Evolutionary conservation across 1,284 basidiomycete species (phyloP).

Genomic region (Microbotryum intermedium): DNA sequence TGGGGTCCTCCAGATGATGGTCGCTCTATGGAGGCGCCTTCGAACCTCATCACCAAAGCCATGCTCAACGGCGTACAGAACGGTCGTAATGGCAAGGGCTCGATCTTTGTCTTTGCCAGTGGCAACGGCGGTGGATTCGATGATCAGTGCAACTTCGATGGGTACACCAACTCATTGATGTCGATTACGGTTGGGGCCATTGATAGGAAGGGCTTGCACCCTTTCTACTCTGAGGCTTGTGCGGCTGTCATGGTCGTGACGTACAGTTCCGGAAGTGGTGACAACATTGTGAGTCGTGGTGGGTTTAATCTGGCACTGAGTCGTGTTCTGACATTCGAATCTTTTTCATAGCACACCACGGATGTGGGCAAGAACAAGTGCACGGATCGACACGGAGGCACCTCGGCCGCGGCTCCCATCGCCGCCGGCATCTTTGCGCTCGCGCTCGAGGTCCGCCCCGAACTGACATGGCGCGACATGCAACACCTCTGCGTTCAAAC

Average conservation of each 20-base stretch:
- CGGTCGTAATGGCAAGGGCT: slow-evolving; percentile 82
- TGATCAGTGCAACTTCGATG: slow-evolving; percentile 99
- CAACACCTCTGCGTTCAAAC: slow-evolving; percentile 81
- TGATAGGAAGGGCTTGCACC: slow-evolving; percentile 85
- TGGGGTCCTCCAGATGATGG: slow-evolving; percentile 90
- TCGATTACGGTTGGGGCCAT: slow-evolving; percentile 91
- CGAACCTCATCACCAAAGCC: slow-evolving; percentile 85
- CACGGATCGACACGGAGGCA: slow-evolving; percentile 80
- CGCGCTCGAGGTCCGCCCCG: slow-evolving; percentile 74
- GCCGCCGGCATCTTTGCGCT: slow-evolving; percentile 85
- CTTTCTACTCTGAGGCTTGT: slow-evolving; percentile 94
- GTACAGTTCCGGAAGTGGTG: slow-evolving; percentile 90
- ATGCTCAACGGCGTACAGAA: slow-evolving; percentile 90
- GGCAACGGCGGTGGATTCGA: slow-evolving; percentile 87
- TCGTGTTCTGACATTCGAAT: neutral
- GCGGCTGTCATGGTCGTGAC: slow-evolving; percentile 94
- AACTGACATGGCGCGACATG: slow-evolving; percentile 93
- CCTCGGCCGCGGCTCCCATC: slow-evolving; percentile 94
- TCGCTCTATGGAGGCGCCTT: slow-evolving; percentile 87
- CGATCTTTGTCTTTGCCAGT: slow-evolving; percentile 93
- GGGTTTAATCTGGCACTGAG: neutral
- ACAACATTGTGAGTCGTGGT: slow-evolving; percentile 64
- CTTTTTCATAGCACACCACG: slow-evolving; percentile 66
- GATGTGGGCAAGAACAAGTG: slow-evolving; percentile 83
- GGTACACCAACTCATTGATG: slow-evolving; percentile 97